Conservation (phyloP, 768 basidiomycete species). For the Cubamyces lactineus region DNA sequence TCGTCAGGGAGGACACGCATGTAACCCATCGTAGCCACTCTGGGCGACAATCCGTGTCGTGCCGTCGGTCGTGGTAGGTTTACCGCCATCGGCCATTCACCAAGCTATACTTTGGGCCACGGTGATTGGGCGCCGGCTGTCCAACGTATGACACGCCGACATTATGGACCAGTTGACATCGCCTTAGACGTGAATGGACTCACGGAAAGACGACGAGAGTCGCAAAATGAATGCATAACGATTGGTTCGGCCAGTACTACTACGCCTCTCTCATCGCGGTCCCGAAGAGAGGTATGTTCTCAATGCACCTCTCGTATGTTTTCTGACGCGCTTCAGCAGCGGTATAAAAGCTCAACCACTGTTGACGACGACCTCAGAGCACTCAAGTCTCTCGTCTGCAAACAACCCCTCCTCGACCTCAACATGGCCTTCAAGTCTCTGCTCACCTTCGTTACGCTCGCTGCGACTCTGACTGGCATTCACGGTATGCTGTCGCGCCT, state of each 20-base stretch:
- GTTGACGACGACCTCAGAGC: background rate
- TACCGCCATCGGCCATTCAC: background rate
- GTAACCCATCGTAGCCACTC: no score
- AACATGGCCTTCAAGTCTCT: slow-evolving; percentile 30
- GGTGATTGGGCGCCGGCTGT: background rate
- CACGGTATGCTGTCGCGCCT: slow-evolving; percentile 20
- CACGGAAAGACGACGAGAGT: background rate
- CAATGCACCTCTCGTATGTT: background rate
- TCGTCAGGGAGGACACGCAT: background rate
- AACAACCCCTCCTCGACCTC: background rate
- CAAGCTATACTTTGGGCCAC: background rate
- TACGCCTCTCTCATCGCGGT: background rate
- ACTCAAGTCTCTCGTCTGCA: slow-evolving; percentile 1
- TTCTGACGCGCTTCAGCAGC: background rate
- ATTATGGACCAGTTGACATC: background rate
- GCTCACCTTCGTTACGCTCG: slow-evolving; percentile 15
- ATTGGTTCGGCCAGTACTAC: background rate
- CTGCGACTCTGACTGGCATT: slow-evolving; percentile 20
- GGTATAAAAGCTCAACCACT: slow-evolving; percentile 5
- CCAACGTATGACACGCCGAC: background rate
- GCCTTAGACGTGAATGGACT: background rate
- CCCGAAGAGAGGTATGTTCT: background rate
- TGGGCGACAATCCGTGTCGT: no score
- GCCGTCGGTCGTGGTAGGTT: no score
- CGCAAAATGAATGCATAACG: background rate